Percentiles rank a stretch among this genome's conserved stretches.
phyloP scores from a whole-genome alignment of 371 early-diverging fungal species.

The Thermomucor indicae-seudaticae region DNA sequence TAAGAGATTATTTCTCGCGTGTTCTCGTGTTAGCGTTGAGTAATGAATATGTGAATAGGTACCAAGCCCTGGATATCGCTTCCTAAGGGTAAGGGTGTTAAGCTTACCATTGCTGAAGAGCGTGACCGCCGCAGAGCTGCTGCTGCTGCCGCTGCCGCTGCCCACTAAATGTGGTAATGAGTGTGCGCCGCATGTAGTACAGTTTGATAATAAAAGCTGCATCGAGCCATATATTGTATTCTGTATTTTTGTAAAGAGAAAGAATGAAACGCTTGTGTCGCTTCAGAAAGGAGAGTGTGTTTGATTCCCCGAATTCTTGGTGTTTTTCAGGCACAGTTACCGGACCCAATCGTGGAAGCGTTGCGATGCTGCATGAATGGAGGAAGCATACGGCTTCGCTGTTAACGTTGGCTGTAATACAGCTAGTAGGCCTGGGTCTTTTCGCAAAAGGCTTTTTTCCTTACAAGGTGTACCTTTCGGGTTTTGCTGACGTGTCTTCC shows the following conservation, averaged over 20 bases:
- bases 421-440: conserved; percentile 58
- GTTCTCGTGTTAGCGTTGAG: neutral
- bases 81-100: conserved; percentile 97
- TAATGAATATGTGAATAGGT: neutral
- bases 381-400: neutral
- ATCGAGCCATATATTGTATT: conserved; percentile 5
- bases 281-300: too few relatives aligned
- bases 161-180: conserved; percentile 25
- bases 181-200: neutral
- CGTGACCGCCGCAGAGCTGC: conserved; percentile 84
- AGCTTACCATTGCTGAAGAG: conserved; percentile 97
- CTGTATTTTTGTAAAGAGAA: too few relatives aligned
- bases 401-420: conserved; percentile 28
- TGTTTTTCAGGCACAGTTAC: too few relatives aligned
- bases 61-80: conserved; percentile 86
- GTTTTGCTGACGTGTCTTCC: conserved; percentile 41
- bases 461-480: conserved; percentile 64
- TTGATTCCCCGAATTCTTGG: too few relatives aligned
- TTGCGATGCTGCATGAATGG: neutral
- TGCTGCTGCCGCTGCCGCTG: conserved; percentile 35
- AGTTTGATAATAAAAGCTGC: neutral
- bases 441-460: conserved; percentile 80
- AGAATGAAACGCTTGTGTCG: too few relatives aligned
- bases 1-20: neutral
- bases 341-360: too few relatives aligned